Base-by-base conservation (phyloP, 2,329 filamentous ascomycete genomes). In the Hymenotorrendiella dingleyae region DNA sequence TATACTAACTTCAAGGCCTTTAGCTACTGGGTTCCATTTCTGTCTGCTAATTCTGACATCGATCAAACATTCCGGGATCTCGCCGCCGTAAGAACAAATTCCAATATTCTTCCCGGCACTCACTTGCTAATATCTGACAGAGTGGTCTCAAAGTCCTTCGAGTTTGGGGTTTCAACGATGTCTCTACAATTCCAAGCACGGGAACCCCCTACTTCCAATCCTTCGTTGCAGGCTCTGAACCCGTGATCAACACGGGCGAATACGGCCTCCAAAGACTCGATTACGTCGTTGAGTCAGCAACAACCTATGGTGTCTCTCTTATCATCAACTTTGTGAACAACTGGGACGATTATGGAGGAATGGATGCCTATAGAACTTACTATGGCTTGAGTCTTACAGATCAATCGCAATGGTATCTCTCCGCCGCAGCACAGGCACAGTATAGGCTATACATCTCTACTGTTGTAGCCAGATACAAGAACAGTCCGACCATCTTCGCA, bases 251-350 rank as follows among this genome's bases (percentile, higher is more conserved):
- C 62, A 82, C 74, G 0, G 80, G 78, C 2, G 56, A 71, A 26
- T 66, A 83, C 56, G 80, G 81, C 12, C 71, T 84, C 7, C 70
- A 81, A 58, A 71, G 78, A 11, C 72, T 85, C 2, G 81, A 85
- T 55, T 76, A 76, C 40, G 78, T 84, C 1, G 78, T 85, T 40
- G 58, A 68, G 28, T 66, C 73, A 0, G 80, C 80, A 4, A 78
- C 81, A 59, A 66, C 67, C 42, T 67, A 74, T 41, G 74, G 73
- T 4, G 67, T 84, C 52, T 80, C 81, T 59, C 64, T 84, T 4
- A 80, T 84, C 47, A 73, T 81, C 56, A 74, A 77, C 52, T 77
- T 83, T 32, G 76, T 84, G 42, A 85, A 85, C 64, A 78, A 84
- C 63, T 86, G 80, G 80, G 67, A 67, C 34, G 82, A 85, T 55